Base-by-base conservation (phyloP, 257 asterid genomes). In the Sherardia arvensis region DNA sequence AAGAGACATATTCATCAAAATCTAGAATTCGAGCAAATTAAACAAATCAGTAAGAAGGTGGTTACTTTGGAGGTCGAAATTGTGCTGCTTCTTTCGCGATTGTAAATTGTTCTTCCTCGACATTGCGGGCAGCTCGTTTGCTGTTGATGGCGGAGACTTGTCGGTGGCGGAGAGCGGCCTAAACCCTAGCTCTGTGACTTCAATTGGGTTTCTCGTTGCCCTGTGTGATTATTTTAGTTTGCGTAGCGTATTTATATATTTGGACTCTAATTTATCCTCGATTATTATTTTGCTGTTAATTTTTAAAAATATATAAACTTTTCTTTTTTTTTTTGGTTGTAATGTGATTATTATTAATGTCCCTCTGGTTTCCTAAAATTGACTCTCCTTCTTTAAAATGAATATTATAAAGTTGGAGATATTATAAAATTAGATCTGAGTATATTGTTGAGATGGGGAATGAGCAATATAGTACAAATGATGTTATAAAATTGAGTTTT, bases 41-140 rank as follows among this genome's bases (percentile, higher is more conserved):
- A 27, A 10, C 30, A 28, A 15, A 57, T 47, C 18, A 68, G 60
- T 36, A 17, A 2, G 43, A 48, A 61, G 25, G 26, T 61, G 45
- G 59, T 28, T 66, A 86, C 98, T 83, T 80, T 66, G 78, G 7
- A 88, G 74, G 59, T 93, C 93, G 73, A 73, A 93, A 4, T 85
- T 91, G 68, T 93, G 97, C 12, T 79, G 85, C 76, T 82, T 84
- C 76, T 80, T 90, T 43, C 99, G 77, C 40, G 84, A 82, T 67
- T 81, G 88, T 51, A 93, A 75, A 76, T 93, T 88, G 73, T 93
- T 93, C 91, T 93, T 90, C 88, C 90, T 93, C 85, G 99, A 93
- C 99, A 93, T 90, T 54, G 34, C 67, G 51, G 36, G 25, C 26
- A 20, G 49, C 30, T 64, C n/a, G 12, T 49, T 43, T 26, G 66